phyloP scores from a whole-genome alignment of 169 alveolate genomes.

The Plasmodium fragile region DNA sequence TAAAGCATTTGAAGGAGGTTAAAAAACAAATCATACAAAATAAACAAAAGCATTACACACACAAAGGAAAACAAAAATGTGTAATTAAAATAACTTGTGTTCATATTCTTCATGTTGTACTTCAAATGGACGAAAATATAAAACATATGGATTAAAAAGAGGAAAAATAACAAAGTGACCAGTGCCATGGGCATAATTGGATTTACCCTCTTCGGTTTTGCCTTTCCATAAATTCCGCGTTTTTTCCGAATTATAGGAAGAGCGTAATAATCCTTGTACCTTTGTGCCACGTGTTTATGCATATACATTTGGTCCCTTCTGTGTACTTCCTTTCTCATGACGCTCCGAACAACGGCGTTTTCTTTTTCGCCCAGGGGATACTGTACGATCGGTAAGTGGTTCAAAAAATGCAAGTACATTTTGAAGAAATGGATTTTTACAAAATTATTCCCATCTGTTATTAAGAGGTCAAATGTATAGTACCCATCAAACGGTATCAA shows the following conservation, averaged over 20 bases:
- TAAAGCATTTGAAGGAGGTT: slow-evolving; percentile 18
- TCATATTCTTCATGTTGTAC: slow-evolving; percentile 41
- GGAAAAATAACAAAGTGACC: slow-evolving; percentile 6
- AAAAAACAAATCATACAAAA: slow-evolving; percentile 54
- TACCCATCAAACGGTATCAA: slow-evolving; percentile 27
- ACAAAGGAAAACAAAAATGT: slow-evolving; percentile 40
- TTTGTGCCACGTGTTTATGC: slow-evolving; percentile 22
- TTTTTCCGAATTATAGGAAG: slow-evolving; percentile 17
- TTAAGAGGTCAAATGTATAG: slow-evolving; percentile 28
- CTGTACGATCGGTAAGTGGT: slow-evolving; percentile 19
- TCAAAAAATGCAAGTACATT: slow-evolving; percentile 27
- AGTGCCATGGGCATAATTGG: not conserved
- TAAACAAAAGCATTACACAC: slow-evolving; percentile 21
- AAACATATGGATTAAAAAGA: slow-evolving; percentile 36
- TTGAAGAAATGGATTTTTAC: slow-evolving; percentile 10
- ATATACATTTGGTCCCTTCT: not conserved
- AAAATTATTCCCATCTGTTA: slow-evolving; percentile 41
- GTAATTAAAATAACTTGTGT: slow-evolving; percentile 22
- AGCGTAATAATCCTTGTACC: slow-evolving; percentile 37
- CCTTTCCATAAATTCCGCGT: not conserved
- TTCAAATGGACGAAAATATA: slow-evolving; percentile 33
- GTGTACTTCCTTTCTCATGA: slow-evolving; percentile 5
- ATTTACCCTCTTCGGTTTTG: not conserved
- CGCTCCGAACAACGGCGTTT: not conserved
- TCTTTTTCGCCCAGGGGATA: slow-evolving; percentile 12